Percentiles rank a stretch among this genome's conserved stretches.
These are phyloP conservation scores for Phanerodontia chrysosporium DNA, from an alignment of 768 basidiomycete genomes.

Conservation along the genomic window DNA sequence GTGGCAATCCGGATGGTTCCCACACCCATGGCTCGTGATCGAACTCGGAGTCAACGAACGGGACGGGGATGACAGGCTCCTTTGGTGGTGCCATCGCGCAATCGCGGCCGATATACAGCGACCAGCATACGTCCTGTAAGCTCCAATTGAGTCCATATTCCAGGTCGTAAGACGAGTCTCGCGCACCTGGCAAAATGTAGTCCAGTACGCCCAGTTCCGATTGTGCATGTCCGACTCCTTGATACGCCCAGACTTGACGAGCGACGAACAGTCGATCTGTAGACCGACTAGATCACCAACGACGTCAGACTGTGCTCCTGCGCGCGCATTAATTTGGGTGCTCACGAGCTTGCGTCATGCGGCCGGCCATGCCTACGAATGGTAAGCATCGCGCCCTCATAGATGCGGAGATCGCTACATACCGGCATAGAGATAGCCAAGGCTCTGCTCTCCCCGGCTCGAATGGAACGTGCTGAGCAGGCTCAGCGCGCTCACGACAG, in stretches of 20 bases:
- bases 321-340: conserved; percentile 2
- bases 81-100: conserved; percentile 42
- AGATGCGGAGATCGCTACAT: background rate
- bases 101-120: conserved; percentile 61
- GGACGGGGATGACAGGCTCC: conserved; percentile 38
- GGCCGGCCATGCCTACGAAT: conserved; percentile 48
- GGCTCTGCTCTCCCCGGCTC: conserved; percentile 34
- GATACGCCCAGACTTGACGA: conserved; percentile 51
- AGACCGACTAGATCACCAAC: conserved; percentile 42
- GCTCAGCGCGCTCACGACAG: conserved; percentile 37
- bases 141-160: background rate
- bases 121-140: conserved; percentile 57
- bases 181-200: conserved; percentile 48
- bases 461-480: conserved; percentile 37
- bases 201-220: conserved; percentile 60
- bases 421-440: conserved; percentile 43
- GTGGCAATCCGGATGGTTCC: conserved; percentile 34
- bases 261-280: conserved; percentile 50
- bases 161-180: background rate
- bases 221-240: conserved; percentile 49
- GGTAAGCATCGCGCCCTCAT: background rate
- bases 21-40: conserved; percentile 46
- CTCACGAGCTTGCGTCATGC: conserved; percentile 58
- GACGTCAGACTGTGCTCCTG: background rate
- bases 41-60: conserved; percentile 45